Conservation (phyloP, 306 rosid genomes). For the Cicer cuneatum region DNA sequence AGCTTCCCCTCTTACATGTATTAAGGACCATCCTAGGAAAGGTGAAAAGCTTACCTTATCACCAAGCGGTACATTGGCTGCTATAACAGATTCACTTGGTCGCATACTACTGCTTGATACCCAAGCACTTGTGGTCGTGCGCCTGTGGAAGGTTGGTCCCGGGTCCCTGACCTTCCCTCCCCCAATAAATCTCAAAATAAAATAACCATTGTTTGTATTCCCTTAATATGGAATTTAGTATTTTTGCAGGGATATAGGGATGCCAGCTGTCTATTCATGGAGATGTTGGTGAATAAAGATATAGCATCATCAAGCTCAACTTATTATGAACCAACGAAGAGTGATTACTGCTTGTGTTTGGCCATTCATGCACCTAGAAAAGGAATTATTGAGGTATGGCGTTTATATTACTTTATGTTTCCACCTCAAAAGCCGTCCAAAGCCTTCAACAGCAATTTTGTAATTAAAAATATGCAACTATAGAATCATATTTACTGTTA, state of each 20-base stretch:
- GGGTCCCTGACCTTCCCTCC: not conserved
- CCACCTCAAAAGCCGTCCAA: conserved; percentile 9
- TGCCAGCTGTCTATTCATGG: conserved; percentile 95
- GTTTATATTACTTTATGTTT: conserved; percentile 19
- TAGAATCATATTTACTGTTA: conserved; percentile 2
- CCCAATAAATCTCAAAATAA: not conserved
- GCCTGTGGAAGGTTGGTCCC: conserved; percentile 88
- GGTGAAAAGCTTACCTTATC: conserved; percentile 96
- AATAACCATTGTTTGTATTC: conserved; percentile 18
- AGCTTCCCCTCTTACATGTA: conserved; percentile 91
- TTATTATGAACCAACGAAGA: conserved; percentile 72
- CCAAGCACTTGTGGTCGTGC: conserved; percentile 97
- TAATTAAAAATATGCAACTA: conserved; percentile 8
- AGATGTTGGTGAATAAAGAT: conserved; percentile 86
- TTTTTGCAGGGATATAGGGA: conserved; percentile 90
- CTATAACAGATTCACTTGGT: conserved; percentile 97
- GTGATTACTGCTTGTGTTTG: conserved; percentile 96
- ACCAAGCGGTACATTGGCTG: conserved; percentile 97
- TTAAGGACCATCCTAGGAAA: conserved; percentile 96
- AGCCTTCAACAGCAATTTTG: conserved; percentile 14
- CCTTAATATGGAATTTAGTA: conserved; percentile 31
- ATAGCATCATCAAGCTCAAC: conserved; percentile 65
- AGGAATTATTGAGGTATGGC: conserved; percentile 85
- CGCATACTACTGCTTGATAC: conserved; percentile 95
- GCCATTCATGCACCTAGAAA: conserved; percentile 97